phyloP scores from a whole-genome alignment of 2,329 filamentous ascomycete species.

The Fusarium sp. region DNA sequence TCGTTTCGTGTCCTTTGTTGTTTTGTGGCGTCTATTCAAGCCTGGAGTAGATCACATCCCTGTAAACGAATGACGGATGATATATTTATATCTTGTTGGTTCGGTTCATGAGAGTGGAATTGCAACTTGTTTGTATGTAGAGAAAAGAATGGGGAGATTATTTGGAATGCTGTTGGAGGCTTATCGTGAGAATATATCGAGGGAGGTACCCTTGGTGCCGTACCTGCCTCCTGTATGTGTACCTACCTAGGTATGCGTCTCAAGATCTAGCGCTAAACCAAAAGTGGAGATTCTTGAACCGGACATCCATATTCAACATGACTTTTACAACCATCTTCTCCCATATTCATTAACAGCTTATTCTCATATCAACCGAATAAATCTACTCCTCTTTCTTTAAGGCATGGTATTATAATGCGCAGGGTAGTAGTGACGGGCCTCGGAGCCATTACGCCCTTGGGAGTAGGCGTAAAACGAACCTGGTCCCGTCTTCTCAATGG shows the following conservation, averaged over 20 bases:
- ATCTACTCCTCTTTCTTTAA: background rate
- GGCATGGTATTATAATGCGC: constrained; percentile 65
- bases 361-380: background rate
- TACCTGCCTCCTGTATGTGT: background rate
- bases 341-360: background rate
- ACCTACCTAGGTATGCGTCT: too few relatives aligned
- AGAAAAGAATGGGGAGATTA: background rate
- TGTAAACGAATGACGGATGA: background rate
- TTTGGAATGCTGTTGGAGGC: constrained; percentile 7
- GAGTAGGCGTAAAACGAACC: constrained; percentile 78
- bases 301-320: background rate
- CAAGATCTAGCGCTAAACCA: constrained; percentile 35
- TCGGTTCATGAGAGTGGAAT: background rate
- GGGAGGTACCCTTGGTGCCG: background rate
- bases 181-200: constrained; percentile 27
- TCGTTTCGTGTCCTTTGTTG: constrained; percentile 25
- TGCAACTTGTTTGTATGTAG: background rate
- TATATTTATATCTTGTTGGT: background rate
- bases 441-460: constrained; percentile 84
- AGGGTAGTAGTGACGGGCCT: constrained; percentile 87
- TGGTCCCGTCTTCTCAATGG: constrained; percentile 86
- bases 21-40: constrained; percentile 39
- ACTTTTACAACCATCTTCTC: constrained; percentile 3
- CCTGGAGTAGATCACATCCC: background rate
- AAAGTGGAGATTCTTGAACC: constrained; percentile 16